phyloP scores from a whole-genome alignment of 805 yeast genomes.

The Kuraishia cidri region DNA sequence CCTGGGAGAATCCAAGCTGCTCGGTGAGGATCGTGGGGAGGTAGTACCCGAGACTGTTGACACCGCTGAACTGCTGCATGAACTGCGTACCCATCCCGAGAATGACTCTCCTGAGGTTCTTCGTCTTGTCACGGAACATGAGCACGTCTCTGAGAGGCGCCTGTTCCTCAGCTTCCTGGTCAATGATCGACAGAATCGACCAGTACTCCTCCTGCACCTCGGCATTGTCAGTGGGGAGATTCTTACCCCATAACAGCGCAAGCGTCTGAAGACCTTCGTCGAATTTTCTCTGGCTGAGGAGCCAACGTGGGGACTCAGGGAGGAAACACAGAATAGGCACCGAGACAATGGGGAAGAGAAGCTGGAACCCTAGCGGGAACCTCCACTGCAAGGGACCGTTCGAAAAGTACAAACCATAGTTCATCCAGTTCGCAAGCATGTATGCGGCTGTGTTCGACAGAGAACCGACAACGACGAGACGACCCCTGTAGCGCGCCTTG shows the following conservation, averaged over 20 bases:
- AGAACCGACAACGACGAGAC: slow-evolving; percentile 47
- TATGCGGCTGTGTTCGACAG: slow-evolving; percentile 66
- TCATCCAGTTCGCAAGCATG: slow-evolving; percentile 52
- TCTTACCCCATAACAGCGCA: slow-evolving; percentile 3
- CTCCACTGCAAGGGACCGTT: slow-evolving; percentile 47
- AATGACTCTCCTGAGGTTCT: slow-evolving; percentile 50
- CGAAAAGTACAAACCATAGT: slow-evolving; percentile 49
- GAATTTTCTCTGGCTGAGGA: slow-evolving; percentile 33
- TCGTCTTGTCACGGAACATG: slow-evolving; percentile 41
- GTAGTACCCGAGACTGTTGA: slow-evolving; percentile 63
- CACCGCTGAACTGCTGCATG: slow-evolving; percentile 65
- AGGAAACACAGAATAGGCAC: slow-evolving; percentile 5
- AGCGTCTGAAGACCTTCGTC: slow-evolving; percentile 23
- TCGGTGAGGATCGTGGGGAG: slow-evolving; percentile 5
- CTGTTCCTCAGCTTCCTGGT: slow-evolving; percentile 10
- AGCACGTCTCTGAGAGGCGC: slow-evolving; percentile 34
- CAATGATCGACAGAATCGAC: slow-evolving; percentile 2
- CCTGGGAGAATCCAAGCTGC: slow-evolving; percentile 2
- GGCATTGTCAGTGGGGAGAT: background rate
- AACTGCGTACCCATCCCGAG: slow-evolving; percentile 61
- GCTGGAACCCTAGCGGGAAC: slow-evolving; percentile 61
- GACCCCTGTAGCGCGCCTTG: slow-evolving; percentile 58
- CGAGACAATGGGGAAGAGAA: slow-evolving; percentile 24
- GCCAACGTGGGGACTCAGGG: slow-evolving; percentile 31
- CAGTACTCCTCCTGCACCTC: slow-evolving; percentile 2